Percentiles rank a stretch among this genome's conserved stretches.
These are phyloP conservation scores for Rhodotorula sp. DNA, from an alignment of 1,284 basidiomycete species.

Conservation along the genomic window DNA sequence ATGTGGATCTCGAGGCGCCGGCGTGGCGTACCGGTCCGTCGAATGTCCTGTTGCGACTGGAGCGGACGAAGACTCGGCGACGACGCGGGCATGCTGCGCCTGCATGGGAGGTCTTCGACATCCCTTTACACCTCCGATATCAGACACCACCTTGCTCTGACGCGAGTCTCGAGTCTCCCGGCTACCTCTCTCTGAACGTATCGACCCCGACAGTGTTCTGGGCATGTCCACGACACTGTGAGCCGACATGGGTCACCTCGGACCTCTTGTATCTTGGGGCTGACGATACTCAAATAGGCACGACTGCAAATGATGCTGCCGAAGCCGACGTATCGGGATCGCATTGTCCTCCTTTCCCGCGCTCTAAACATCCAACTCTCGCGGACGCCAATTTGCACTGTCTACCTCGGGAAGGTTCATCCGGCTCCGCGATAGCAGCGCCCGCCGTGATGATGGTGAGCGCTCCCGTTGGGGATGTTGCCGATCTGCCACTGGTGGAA, in stretches of 20 bases:
- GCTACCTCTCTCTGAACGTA: constrained; percentile 17
- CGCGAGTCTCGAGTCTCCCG: neutral
- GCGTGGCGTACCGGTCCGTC: constrained; percentile 3
- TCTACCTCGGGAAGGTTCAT: neutral
- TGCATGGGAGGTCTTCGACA: constrained; percentile 9
- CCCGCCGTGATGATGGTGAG: no score
- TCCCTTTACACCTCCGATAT: constrained; percentile 42
- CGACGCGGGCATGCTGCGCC: neutral
- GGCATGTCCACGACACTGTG: constrained; percentile 21
- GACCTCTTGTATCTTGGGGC: no score
- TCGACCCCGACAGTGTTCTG: constrained; percentile 36
- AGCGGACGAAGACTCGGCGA: neutral
- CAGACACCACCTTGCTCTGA: constrained; percentile 20
- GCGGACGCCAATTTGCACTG: neutral
- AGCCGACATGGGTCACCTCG: no score
- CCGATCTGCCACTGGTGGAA: no score
- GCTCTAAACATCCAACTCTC: neutral
- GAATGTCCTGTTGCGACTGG: neutral
- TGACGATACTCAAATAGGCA: no score
- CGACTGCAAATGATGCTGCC: no score
- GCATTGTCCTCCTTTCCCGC: no score
- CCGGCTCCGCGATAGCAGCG: no score
- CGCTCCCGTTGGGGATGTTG: no score
- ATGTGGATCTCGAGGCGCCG: constrained; percentile 38
- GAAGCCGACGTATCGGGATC: no score